These are phyloP conservation scores for Physcomitrium patens DNA, from an alignment of 225 moss, liverwort and hornwort genomes.

Conservation along the genomic window DNA sequence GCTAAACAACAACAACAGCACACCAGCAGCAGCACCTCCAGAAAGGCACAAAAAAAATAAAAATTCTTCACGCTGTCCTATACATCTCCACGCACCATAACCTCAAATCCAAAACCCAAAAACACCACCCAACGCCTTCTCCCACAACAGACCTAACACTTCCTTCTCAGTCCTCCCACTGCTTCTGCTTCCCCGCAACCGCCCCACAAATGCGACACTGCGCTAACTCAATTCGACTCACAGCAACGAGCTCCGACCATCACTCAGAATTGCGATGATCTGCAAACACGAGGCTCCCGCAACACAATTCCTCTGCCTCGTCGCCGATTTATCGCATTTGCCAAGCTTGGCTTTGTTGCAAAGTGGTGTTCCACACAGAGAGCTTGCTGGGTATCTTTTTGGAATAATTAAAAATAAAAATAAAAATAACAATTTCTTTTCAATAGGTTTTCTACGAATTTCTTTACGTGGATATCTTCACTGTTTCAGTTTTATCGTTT, in stretches of 20 bases:
- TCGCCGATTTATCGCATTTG: not conserved
- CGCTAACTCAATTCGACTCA: not conserved
- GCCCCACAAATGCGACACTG: not conserved
- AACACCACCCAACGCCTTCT: not conserved
- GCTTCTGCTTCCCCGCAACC: not conserved
- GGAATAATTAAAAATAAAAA: no score
- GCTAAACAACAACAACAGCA: not conserved
- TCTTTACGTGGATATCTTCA: not conserved
- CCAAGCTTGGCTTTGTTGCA: not conserved
- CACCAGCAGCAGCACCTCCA: slow-evolving; percentile 9
- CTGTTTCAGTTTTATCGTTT: not conserved
- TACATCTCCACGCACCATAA: not conserved
- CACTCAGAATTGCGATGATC: slow-evolving; percentile 14
- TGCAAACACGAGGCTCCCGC: not conserved
- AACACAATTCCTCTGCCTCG: not conserved
- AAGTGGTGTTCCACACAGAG: no score
- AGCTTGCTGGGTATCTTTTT: not conserved
- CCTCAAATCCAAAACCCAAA: not conserved
- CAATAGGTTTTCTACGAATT: not conserved
- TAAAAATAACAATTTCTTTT: not conserved
- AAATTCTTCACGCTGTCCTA: not conserved
- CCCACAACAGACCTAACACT: not conserved
- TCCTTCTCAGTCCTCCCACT: no score
- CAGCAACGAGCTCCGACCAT: not conserved
- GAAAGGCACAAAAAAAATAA: not conserved